These are phyloP conservation scores for Cucumis cinereus DNA, from an alignment of 306 rosid species.

Conservation along the genomic window DNA sequence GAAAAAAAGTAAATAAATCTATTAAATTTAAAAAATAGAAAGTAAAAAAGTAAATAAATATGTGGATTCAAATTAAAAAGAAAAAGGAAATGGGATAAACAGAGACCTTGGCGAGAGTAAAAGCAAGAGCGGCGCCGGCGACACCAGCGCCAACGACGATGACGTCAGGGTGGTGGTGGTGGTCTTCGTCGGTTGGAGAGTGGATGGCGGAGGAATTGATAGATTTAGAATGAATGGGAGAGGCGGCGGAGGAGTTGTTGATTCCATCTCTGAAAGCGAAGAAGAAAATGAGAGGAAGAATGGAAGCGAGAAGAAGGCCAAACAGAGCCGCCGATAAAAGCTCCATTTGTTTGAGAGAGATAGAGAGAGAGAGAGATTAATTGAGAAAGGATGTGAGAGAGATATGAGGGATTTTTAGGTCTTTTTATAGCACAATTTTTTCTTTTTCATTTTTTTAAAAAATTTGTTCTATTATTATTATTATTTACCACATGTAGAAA, in stretches of 20 bases:
- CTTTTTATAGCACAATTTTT: no score
- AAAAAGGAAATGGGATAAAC: neutral
- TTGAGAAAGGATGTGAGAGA: neutral
- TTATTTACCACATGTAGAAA: no score
- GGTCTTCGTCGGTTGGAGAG: no score
- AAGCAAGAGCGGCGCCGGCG: conserved; percentile 91
- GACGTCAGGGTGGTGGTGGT: conserved; percentile 27
- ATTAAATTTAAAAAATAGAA: no score
- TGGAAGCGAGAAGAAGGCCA: neutral
- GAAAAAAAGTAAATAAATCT: no score
- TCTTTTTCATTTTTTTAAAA: no score
- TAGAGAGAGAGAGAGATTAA: neutral
- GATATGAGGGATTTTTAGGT: neutral
- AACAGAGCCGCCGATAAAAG: neutral
- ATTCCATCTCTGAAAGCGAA: neutral
- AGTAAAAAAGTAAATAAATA: no score
- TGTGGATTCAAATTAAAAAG: neutral
- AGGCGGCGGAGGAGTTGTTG: neutral
- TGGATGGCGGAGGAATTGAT: no score
- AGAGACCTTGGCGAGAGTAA: conserved; percentile 68
- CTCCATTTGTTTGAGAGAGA: neutral
- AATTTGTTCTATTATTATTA: no score
- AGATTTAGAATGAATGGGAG: neutral
- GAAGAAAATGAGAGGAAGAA: neutral
- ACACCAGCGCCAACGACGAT: conserved; percentile 88